Conservation (phyloP, 2,329 filamentous ascomycete species). For the Hymenoscyphus repandus region DNA sequence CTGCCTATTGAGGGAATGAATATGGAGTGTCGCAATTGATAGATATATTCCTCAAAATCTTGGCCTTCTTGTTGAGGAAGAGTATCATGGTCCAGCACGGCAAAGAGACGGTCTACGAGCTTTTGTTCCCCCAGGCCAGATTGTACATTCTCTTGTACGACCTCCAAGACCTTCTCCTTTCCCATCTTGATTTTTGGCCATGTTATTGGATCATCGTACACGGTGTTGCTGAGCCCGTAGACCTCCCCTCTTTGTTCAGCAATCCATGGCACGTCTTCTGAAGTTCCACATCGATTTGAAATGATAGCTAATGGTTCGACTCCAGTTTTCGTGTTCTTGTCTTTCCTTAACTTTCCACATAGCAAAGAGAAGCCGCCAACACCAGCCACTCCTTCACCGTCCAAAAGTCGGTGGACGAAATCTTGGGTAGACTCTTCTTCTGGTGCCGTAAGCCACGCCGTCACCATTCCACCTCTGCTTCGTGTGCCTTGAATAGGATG, state of each 20-base stretch:
- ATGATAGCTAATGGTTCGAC: constrained; percentile 53
- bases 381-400: constrained; percentile 48
- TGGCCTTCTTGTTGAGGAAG: constrained; percentile 36
- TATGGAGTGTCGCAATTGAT: constrained; percentile 52
- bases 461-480: constrained; percentile 61
- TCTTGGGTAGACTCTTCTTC: constrained; percentile 42
- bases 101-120: constrained; percentile 47
- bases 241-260: constrained; percentile 45
- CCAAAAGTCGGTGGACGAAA: constrained; percentile 49
- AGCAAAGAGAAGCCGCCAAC: constrained; percentile 63
- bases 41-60: constrained; percentile 49
- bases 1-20: constrained; percentile 56
- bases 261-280: constrained; percentile 53
- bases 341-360: constrained; percentile 52
- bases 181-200: constrained; percentile 60
- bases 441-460: constrained; percentile 51
- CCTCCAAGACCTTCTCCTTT: constrained; percentile 29
- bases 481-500: constrained; percentile 49
- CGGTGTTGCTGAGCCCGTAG: constrained; percentile 59
- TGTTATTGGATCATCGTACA: constrained; percentile 45
- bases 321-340: constrained; percentile 11
- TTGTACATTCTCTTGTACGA: constrained; percentile 39
- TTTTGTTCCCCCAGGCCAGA: constrained; percentile 39
- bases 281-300: constrained; percentile 52
- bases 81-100: constrained; percentile 51